Evolutionary conservation across 371 early-diverging fungal genomes (phyloP), one percentile per base, ranked within the genome.

Genomic region (Nematocida displodere): DNA sequence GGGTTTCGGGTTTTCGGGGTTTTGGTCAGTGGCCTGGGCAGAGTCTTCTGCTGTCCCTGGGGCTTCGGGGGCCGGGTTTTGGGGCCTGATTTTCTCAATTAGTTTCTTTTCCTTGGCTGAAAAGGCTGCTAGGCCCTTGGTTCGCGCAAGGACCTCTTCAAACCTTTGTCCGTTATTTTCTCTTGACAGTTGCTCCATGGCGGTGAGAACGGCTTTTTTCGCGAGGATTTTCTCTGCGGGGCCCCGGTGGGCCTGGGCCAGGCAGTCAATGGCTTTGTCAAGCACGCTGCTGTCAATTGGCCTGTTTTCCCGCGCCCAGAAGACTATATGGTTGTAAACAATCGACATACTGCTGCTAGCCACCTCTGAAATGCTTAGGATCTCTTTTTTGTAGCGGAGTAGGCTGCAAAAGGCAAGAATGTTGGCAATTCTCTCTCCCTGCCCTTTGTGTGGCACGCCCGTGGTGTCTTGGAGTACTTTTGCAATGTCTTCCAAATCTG

Each of bases 241-340:
- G 17, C 61, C 61, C n/a, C 37, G 17, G 33, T 58, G 47, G 24
- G 44, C 4, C 11, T 42, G 50, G 8, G 22, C 31, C 17, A 46
- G 56, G 8, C 22, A 20, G 0, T 56, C 20, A 3, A 61, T 29
- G 24, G 50, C 75, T 2, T 34, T 48, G 22, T 59, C 50, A 33
- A 71, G 22, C 37, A 39, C 48, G 7, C 33, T 36, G 28, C 29
- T 11, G 8, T 71, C 50, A 22, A 31, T 37, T 7, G 7, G 8
- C 37, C 46, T 5, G 34, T 11, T n/a, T 44, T 62, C 46, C 39
- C 29, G 22, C 2, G 13, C n/a, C 59, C 62, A 61, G 22, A 48
- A 71, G 5, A 71, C 26, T 7, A 71, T 52, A 44, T 71, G 62
- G 75, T 71, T 71, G 33, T 71, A 61, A 29, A 71, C 49, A 7